Evolutionary conservation across 176 grass and related monocot genomes (phyloP), one percentile per base, ranked within the genome.

Genomic region (Oryza longistaminata): DNA sequence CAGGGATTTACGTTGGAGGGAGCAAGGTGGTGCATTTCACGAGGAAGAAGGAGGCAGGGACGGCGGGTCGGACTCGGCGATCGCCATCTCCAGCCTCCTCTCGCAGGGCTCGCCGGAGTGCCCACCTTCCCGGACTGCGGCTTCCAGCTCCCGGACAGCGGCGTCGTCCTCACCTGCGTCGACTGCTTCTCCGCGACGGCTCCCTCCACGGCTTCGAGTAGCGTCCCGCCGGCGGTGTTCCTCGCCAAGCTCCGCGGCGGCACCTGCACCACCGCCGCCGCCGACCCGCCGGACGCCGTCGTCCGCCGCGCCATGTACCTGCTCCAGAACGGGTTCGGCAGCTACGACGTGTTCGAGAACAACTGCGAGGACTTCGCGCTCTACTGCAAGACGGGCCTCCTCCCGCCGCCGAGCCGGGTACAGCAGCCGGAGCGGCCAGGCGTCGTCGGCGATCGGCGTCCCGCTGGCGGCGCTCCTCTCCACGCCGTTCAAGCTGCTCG

Each of bases 1-100:
- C 81, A 94, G 92, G 94, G 17, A 92, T 97, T 33, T 91, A 94
- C 81, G 88, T 90, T 0, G 92, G 94, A 79, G 90, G 92, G 52
- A 88, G 82, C 90, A 97, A 92, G 79, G 92, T 97, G 50, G 92
- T 91, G 34, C 94, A 97, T 60, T 97, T 97, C 81, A 97, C 92
- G 0, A 24, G 71, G 49, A 90, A 90, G 80, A 90, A 87, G 82
- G 84, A 83, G 50, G 87, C 86, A 3, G 89, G 86, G 8, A 34
- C 86, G 1, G 24, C 70, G 7, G 81, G 89, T 0, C n/a, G 9
- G 81, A 85, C 84, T 83, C 81, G 0, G 86, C 84, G 61, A 60
- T 87, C 68, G 83, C 88, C 75, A 35, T 69, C 3, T 91, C 90
- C 4, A 85, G 74, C 71, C 73, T 83, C 35, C 44, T 81, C 27